Conservation (phyloP, 2,329 filamentous ascomycete genomes). For the Hymenoscyphus salicellus region DNA sequence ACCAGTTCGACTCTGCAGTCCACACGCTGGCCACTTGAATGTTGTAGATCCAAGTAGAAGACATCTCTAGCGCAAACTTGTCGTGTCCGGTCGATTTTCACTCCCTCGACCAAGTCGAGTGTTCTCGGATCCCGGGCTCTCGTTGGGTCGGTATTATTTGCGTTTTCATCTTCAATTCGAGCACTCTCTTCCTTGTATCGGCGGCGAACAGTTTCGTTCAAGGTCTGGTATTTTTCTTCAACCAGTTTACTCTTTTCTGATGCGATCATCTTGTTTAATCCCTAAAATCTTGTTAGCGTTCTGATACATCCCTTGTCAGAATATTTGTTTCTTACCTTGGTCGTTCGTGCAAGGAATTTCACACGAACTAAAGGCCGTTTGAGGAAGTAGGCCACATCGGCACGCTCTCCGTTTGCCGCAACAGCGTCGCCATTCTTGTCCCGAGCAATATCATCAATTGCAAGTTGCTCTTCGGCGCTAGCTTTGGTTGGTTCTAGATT, state of each 20-base stretch:
- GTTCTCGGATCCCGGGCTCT: slow-evolving; percentile 76
- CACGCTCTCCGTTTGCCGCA: slow-evolving; percentile 69
- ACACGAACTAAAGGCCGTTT: slow-evolving; percentile 84
- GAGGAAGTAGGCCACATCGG: slow-evolving; percentile 89
- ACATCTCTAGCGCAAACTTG: slow-evolving; percentile 87
- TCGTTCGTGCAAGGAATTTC: slow-evolving; percentile 81
- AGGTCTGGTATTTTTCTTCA: slow-evolving; percentile 54
- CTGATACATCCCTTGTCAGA: background rate
- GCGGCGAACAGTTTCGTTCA: slow-evolving; percentile 73
- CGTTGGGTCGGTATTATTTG: slow-evolving; percentile 76
- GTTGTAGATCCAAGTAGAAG: slow-evolving; percentile 79
- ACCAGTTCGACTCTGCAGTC: slow-evolving; percentile 87
- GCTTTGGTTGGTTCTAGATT: slow-evolving; percentile 70
- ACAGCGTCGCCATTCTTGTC: slow-evolving; percentile 65
- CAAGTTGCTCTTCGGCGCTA: slow-evolving; percentile 57
- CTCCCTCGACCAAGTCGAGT: slow-evolving; percentile 65
- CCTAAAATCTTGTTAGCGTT: slow-evolving; percentile 23
- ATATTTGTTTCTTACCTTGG: slow-evolving; percentile 55
- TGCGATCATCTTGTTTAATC: slow-evolving; percentile 34
- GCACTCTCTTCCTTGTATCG: slow-evolving; percentile 70
- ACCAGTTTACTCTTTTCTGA: slow-evolving; percentile 42
- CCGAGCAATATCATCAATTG: slow-evolving; percentile 56
- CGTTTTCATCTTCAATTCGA: slow-evolving; percentile 80
- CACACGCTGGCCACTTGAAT: slow-evolving; percentile 86
- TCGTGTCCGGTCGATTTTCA: slow-evolving; percentile 70